A percentile compares a stretch with the other conserved stretches of the same genome.
phyloP scores from a whole-genome alignment of 148 eudicot species.

The Chenopodium suecicum region DNA sequence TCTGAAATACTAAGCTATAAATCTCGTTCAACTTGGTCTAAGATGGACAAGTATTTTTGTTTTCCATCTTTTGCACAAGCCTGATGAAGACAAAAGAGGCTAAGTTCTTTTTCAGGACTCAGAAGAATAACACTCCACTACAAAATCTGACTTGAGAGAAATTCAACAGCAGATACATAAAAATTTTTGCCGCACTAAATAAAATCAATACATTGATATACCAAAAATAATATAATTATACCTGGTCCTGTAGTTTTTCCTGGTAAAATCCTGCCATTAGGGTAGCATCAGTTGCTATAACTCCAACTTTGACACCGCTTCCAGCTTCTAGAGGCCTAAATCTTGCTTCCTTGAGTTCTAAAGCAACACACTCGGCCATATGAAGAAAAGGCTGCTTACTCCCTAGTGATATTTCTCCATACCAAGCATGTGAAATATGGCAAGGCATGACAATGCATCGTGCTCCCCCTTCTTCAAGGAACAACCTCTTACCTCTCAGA shows the following conservation, averaged over 20 bases:
- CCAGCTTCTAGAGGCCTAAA: conserved; percentile 57
- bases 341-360: conserved; percentile 47
- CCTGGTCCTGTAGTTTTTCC: conserved; percentile 48
- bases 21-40: neutral
- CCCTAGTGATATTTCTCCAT: conserved; percentile 39
- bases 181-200: neutral
- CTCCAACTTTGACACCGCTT: conserved; percentile 45
- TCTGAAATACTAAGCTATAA: no score
- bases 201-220: neutral
- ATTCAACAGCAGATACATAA: neutral
- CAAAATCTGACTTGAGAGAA: neutral
- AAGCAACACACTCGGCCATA: conserved; percentile 45
- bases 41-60: neutral
- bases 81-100: neutral
- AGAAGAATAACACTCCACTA: neutral
- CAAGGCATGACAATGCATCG: conserved; percentile 64
- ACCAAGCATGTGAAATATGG: conserved; percentile 49
- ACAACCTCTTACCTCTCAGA: conserved; percentile 39
- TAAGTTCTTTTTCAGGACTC: neutral
- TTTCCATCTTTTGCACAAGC: neutral
- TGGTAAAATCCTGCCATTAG: conserved; percentile 40
- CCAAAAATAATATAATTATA: neutral
- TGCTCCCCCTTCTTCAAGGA: conserved; percentile 57
- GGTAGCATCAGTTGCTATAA: conserved; percentile 38
- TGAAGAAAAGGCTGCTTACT: conserved; percentile 47